phyloP scores from a whole-genome alignment of 768 basidiomycete genomes.

The Boletellus sp. region DNA sequence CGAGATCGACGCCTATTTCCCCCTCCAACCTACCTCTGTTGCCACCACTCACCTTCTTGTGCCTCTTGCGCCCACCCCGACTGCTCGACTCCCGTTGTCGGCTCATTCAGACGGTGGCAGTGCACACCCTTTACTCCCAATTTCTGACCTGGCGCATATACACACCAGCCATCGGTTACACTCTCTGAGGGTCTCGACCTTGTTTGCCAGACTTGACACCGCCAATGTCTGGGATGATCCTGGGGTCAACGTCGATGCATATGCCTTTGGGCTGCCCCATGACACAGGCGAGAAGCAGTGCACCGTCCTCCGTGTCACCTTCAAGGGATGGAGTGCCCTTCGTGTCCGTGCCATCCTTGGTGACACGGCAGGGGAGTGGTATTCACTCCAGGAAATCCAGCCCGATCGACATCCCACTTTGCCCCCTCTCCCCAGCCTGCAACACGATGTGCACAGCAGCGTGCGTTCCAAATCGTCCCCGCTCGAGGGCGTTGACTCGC shows the following conservation, averaged over 20 bases:
- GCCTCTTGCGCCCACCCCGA: conserved; percentile 74
- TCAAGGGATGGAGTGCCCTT: conserved; percentile 67
- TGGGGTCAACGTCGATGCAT: conserved; percentile 52
- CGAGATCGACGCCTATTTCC: conserved; percentile 64
- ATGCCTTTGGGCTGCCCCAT: conserved; percentile 50
- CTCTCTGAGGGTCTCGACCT: conserved; percentile 56
- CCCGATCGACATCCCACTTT: conserved; percentile 9
- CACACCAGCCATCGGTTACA: conserved; percentile 56
- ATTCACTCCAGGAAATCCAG: conserved; percentile 57
- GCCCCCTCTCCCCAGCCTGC: neutral
- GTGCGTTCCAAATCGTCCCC: neutral
- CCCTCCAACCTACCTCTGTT: conserved; percentile 28
- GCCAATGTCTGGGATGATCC: conserved; percentile 57
- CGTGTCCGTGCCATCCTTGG: conserved; percentile 68
- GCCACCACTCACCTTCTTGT: conserved; percentile 69
- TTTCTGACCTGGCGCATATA: conserved; percentile 47
- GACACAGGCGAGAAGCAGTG: conserved; percentile 47
- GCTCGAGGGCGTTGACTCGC: conserved; percentile 6
- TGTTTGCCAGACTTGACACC: conserved; percentile 70
- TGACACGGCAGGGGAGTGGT: conserved; percentile 72
- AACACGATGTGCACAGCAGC: neutral
- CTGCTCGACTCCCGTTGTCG: conserved; percentile 58
- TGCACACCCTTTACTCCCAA: conserved; percentile 45
- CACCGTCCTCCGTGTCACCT: conserved; percentile 63
- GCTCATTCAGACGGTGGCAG: conserved; percentile 12